These are phyloP conservation scores for Alternaria incomplexa DNA, from an alignment of 2,329 filamentous ascomycete species.

Conservation along the genomic window DNA sequence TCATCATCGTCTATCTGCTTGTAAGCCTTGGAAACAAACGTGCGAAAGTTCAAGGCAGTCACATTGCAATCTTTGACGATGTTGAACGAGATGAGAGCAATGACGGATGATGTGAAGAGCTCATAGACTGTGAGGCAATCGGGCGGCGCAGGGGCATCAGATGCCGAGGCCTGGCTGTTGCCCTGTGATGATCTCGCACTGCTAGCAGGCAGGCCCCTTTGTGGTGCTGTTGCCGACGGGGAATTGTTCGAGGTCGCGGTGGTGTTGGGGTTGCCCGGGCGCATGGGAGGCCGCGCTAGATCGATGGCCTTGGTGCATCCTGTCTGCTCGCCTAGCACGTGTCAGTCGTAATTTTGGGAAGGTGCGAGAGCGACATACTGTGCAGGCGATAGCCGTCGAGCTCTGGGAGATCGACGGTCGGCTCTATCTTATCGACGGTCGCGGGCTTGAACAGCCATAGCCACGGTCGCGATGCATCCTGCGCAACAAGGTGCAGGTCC, in stretches of 20 bases:
- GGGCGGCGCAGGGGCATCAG: conserved; percentile 28
- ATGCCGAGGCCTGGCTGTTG: conserved; percentile 17
- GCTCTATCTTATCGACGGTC: conserved; percentile 28
- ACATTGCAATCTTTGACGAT: conserved; percentile 41
- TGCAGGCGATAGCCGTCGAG: conserved; percentile 41
- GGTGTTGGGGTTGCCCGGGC: conserved; percentile 27
- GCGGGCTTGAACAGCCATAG: conserved; percentile 44
- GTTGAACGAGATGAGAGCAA: conserved; percentile 43
- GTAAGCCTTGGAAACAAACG: conserved; percentile 38
- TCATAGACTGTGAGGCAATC: conserved; percentile 46
- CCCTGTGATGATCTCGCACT: conserved; percentile 25
- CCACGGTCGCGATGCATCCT: conserved; percentile 40
- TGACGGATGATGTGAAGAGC: conserved; percentile 46
- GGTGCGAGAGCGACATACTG: conserved; percentile 22
- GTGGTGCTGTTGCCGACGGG: conserved; percentile 23
- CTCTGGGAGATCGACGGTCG: conserved; percentile 29
- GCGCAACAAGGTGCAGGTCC: conserved; percentile 34
- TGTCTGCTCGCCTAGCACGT: conserved; percentile 35
- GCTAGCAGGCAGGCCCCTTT: conserved; percentile 26
- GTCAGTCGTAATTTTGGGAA: conserved; percentile 24
- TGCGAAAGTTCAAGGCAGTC: conserved; percentile 47
- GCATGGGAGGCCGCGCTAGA: conserved; percentile 38
- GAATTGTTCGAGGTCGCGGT: conserved; percentile 24
- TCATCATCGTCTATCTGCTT: conserved; percentile 10
- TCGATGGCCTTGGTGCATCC: conserved; percentile 44